Percentiles rank a stretch among this genome's conserved stretches.
These are phyloP conservation scores for Entonaema liquescens DNA, from an alignment of 495 filamentous ascomycete species.

Conservation along the genomic window DNA sequence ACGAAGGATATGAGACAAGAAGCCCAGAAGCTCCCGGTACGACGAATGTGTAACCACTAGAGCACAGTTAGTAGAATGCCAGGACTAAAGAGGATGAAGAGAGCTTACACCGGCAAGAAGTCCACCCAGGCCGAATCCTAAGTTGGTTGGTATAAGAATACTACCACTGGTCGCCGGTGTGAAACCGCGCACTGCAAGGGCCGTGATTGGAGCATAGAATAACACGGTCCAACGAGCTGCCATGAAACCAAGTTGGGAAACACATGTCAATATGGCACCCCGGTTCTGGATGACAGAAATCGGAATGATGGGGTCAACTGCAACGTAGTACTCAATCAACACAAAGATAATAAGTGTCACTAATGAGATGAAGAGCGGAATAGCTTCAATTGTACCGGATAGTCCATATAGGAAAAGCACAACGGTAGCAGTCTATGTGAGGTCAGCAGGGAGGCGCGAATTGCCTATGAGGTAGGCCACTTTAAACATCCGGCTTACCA, in stretches of 20 bases:
- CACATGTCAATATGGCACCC: constrained; percentile 71
- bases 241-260: constrained; percentile 76
- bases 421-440: constrained; percentile 58
- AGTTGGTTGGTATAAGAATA: constrained; percentile 78
- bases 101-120: constrained; percentile 65
- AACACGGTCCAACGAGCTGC: constrained; percentile 78
- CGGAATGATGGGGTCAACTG: constrained; percentile 75
- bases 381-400: constrained; percentile 62
- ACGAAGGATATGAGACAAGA: constrained; percentile 63
- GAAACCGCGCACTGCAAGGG: constrained; percentile 73
- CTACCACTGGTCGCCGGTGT: constrained; percentile 70
- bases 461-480: neutral
- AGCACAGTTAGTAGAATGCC: constrained; percentile 2
- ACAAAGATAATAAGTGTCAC: constrained; percentile 65
- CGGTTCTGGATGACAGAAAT: constrained; percentile 68
- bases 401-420: constrained; percentile 73
- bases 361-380: constrained; percentile 66
- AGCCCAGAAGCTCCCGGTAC: constrained; percentile 70
- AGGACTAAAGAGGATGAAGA: neutral
- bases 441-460: constrained; percentile 9
- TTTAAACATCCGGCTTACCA: constrained; percentile 55
- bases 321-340: constrained; percentile 64
- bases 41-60: constrained; percentile 70
- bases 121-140: constrained; percentile 75
- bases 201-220: constrained; percentile 79